Evolutionary conservation across 2,329 filamentous ascomycete genomes (phyloP).

Genomic region (Curvularia lunata): DNA sequence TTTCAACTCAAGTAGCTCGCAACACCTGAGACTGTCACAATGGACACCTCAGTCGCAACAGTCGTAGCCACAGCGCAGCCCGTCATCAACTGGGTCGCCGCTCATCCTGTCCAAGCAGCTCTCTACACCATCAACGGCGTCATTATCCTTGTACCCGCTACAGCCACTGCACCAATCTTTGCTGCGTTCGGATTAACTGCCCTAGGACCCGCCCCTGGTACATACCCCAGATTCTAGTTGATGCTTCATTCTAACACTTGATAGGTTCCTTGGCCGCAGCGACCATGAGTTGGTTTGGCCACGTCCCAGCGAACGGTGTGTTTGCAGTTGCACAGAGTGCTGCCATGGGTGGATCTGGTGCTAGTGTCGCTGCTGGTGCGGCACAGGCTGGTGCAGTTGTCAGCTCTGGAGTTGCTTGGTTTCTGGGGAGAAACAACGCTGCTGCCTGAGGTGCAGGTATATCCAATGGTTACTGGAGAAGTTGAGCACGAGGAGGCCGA

Average conservation of each 20-base stretch:
- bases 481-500: neutral
- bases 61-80: slow-evolving; percentile 9
- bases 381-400: slow-evolving; percentile 30
- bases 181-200: slow-evolving; percentile 29
- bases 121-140: slow-evolving; percentile 34
- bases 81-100: slow-evolving; percentile 26
- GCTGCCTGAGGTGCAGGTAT: neutral
- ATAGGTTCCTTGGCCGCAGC: slow-evolving; percentile 31
- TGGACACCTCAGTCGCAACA: slow-evolving; percentile 7
- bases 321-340: slow-evolving; percentile 40
- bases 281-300: slow-evolving; percentile 28
- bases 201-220: slow-evolving; percentile 33
- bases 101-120: slow-evolving; percentile 33
- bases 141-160: slow-evolving; percentile 31
- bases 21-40: neutral
- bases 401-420: slow-evolving; percentile 20
- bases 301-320: slow-evolving; percentile 30
- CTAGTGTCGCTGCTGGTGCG: slow-evolving; percentile 26
- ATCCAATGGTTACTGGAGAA: neutral
- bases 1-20: neutral
- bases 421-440: slow-evolving; percentile 10
- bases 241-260: neutral
- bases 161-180: slow-evolving; percentile 32
- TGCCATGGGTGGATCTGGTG: slow-evolving; percentile 44
- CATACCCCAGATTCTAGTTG: neutral